A percentile compares a stretch with the other conserved stretches of the same genome.
phyloP scores from a whole-genome alignment of 192 early-diverging fungal species.

The Mortierella hygrophila region DNA sequence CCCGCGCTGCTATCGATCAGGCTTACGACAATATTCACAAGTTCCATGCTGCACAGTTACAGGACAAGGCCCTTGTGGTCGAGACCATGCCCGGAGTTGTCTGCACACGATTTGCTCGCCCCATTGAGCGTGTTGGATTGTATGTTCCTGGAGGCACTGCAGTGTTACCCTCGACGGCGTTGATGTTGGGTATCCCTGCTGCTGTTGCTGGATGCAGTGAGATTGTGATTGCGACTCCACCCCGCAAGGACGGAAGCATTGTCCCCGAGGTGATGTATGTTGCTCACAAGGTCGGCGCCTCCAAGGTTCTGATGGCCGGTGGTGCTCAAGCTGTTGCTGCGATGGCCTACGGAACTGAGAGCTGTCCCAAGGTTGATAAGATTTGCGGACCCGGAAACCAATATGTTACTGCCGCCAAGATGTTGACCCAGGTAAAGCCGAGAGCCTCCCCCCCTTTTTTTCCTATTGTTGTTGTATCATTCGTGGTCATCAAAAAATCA shows the following conservation, averaged over 20 bases:
- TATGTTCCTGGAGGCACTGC: conserved; percentile 99
- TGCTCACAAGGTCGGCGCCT: conserved; percentile 96
- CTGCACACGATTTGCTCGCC: conserved; percentile 93
- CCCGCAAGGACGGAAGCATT: conserved; percentile 89
- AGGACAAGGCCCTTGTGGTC: conserved; percentile 75
- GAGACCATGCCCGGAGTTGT: conserved; percentile 98
- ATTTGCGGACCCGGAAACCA: conserved; percentile 99
- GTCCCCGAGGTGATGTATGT: conserved; percentile 98
- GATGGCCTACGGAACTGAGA: conserved; percentile 98
- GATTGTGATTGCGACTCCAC: conserved; percentile 97
- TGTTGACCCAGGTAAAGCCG: conserved; percentile 82
- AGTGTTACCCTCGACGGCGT: conserved; percentile 92
- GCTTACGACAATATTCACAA: conserved; percentile 93
- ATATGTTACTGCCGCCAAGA: conserved; percentile 99
- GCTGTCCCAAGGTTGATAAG: conserved; percentile 99
- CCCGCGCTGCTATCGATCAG: conserved; percentile 90
- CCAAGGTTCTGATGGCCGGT: conserved; percentile 91
- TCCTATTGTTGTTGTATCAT: neutral
- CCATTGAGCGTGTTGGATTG: conserved; percentile 96
- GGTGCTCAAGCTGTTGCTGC: conserved; percentile 99
- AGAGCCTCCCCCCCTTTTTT: neutral
- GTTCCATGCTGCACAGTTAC: conserved; percentile 96
- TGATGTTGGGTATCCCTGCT: conserved; percentile 98
- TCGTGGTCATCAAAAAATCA: neutral
- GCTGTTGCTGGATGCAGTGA: conserved; percentile 96